Evolutionary conservation across 805 yeast species (phyloP), one percentile per base, ranked within the genome.

Genomic region (Suhomyces kilbournensis): DNA sequence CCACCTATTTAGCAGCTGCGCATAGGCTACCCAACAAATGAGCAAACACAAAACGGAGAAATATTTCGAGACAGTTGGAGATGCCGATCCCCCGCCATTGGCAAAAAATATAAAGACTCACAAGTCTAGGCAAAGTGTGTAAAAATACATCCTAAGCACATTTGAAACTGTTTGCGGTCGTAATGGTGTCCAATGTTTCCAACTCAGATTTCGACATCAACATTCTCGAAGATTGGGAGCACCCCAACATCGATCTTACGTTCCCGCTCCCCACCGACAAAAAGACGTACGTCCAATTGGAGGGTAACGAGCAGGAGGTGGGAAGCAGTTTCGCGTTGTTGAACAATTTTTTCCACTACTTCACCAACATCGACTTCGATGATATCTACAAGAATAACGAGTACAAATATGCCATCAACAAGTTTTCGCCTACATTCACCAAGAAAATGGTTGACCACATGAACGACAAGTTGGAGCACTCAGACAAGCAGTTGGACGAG

Each of bases 221-320:
- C 55, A 64, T 75, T 48, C 63, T 74, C 34, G 72, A 72, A 8
- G 69, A 74, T 0, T 59, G 66, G 15, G 46, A 56, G 1, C 39
- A 56, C 2, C 77, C 77, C 17, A 60, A 61, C 44, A 61, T 75
- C 25, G 67, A 62, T 4, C 61, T 73, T 9, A 55, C 69, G 9
- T 72, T 73, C 52, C 79, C 79, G 1, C 61, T 74, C 19, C 78
- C 79, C 5, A 64, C 64, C 10, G 76, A 72, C 54, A 55, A 64
- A 38, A 70, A 66, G 8, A 61, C 71, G 2, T 64, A 63, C 45
- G 59, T 72, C 23, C 56, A 61, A 14, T 49, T 70, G 10, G 65
- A 63, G 7, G 69, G 63, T 12, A 72, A 72, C 57, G 66, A 64
- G 34, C 56, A 55, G 7, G 64, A 66, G 35, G 61, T 66, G 51